Evolutionary conservation across 2,329 filamentous ascomycete species (phyloP).

Genomic region (Fusarium mangiferae): DNA sequence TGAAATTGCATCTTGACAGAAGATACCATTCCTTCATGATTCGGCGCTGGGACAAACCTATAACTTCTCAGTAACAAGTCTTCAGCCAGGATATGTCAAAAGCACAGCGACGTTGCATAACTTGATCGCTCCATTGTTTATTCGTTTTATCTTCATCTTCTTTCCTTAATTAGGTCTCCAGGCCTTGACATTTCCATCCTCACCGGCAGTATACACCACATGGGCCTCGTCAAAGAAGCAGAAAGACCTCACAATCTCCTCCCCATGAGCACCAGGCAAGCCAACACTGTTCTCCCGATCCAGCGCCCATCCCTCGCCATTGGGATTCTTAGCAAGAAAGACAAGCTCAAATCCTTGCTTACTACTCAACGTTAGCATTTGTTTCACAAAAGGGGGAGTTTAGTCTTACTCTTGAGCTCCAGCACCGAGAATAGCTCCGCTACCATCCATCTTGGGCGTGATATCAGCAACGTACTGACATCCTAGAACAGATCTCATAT

Average conservation of each 20-base stretch:
- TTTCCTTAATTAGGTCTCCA: conserved; percentile 55
- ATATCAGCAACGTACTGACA: conserved; percentile 82
- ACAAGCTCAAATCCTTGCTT: conserved; percentile 68
- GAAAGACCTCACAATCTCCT: conserved; percentile 71
- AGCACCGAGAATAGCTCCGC: conserved; percentile 69
- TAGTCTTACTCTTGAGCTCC: conserved; percentile 74
- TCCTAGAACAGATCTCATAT: conserved; percentile 71
- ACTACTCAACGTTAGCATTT: conserved; percentile 46
- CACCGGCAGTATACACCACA: conserved; percentile 67
- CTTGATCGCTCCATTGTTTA: neutral
- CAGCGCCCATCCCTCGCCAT: conserved; percentile 61
- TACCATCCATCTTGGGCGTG: conserved; percentile 66
- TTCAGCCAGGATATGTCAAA: neutral
- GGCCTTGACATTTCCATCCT: conserved; percentile 67
- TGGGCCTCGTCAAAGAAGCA: conserved; percentile 71
- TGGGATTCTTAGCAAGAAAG: conserved; percentile 63
- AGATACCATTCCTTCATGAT: neutral
- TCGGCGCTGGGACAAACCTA: neutral
- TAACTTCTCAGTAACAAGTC: too few relatives aligned
- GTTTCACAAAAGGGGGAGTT: conserved; percentile 45
- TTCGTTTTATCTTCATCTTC: neutral
- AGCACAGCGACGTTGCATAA: neutral
- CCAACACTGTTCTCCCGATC: conserved; percentile 66
- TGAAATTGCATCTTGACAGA: neutral
- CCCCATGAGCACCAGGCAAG: conserved; percentile 70